Evolutionary conservation across 257 asterid species (phyloP).

Genomic region (Nicotiana sylvestris): DNA sequence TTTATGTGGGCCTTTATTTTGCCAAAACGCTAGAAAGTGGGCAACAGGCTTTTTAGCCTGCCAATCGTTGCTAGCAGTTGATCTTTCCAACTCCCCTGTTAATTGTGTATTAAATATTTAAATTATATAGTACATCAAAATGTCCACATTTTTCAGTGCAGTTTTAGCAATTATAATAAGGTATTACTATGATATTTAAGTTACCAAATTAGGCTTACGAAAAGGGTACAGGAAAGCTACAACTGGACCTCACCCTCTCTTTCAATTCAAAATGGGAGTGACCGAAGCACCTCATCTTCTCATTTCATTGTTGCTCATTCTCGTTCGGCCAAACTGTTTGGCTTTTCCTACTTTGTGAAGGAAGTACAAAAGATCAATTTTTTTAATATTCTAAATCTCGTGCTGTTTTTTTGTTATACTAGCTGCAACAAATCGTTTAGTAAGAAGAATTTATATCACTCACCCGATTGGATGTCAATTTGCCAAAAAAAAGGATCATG

Average conservation of each 20-base stretch:
- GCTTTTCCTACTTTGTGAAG: not conserved
- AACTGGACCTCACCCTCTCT: not conserved
- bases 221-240: not conserved
- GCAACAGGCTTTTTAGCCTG: not conserved
- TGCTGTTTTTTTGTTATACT: not conserved
- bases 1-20: not conserved
- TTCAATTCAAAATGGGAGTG: not conserved
- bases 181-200: not conserved
- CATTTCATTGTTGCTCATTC: not conserved
- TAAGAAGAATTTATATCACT: not conserved
- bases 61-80: not conserved
- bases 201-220: not conserved
- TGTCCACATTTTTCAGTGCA: not conserved
- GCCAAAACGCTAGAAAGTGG: not conserved
- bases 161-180: not conserved
- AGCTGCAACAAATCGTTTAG: not conserved
- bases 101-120: not conserved
- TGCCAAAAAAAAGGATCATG: not conserved
- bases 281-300: not conserved
- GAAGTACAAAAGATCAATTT: too few species aligned
- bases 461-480: too few species aligned
- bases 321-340: not conserved
- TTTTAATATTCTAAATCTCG: not conserved
- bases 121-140: not conserved
- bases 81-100: not conserved